Evolutionary conservation across 176 grass and related monocot genomes (phyloP).

Genomic region (Avena eriantha): DNA sequence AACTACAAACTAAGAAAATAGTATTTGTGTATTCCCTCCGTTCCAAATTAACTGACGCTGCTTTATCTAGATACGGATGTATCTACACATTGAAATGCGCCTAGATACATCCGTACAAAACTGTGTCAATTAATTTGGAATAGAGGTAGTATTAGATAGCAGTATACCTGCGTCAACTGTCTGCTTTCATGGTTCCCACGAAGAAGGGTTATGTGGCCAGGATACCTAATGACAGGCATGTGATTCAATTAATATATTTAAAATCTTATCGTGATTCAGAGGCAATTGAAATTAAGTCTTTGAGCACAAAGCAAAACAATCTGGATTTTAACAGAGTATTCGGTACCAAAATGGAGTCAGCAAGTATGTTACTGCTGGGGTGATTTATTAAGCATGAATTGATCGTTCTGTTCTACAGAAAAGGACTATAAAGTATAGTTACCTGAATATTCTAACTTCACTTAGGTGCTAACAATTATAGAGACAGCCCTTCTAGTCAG

Average conservation of each 20-base stretch:
- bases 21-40: not conserved
- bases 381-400: not conserved
- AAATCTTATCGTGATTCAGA: too few species aligned
- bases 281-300: not conserved
- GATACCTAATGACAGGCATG: slow-evolving; percentile 60
- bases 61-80: too few species aligned
- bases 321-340: not conserved
- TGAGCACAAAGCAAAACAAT: not conserved
- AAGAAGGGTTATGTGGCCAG: slow-evolving; percentile 96
- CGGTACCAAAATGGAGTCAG: not conserved
- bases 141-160: not conserved
- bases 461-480: too few species aligned
- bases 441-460: not conserved
- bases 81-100: too few species aligned
- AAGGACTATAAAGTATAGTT: not conserved
- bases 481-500: too few species aligned
- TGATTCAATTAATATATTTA: not conserved
- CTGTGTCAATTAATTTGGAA: too few species aligned
- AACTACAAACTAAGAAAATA: not conserved
- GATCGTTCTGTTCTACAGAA: not conserved
- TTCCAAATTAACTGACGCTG: too few species aligned
- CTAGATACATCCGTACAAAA: too few species aligned
- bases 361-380: not conserved
- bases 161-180: slow-evolving; percentile 90
- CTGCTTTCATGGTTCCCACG: slow-evolving; percentile 99